Evolutionary conservation across 2,329 filamentous ascomycete species (phyloP), one percentile per base, ranked within the genome.

Genomic region (Daldinia sp.): DNA sequence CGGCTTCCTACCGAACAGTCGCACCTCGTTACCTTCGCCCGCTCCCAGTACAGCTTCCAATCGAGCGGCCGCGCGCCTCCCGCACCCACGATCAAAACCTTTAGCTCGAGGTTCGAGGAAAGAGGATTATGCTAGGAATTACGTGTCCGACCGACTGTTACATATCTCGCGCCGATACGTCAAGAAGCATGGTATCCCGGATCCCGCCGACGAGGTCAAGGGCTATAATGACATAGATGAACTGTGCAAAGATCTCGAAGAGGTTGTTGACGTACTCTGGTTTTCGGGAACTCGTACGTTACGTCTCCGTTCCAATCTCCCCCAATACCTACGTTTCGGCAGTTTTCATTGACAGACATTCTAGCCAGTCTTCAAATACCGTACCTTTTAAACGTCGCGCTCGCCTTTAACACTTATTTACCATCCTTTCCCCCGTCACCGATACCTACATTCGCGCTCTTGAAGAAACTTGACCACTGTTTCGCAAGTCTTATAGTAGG

Each of bases 231-330:
- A 78, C 52, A 91, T 94, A 74, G 82, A 80, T 50, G 89, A 94
- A 72, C 85, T 93, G 3, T 92, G 87, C 55, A 85, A 81, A 58
- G 93, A 97, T 72, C 77, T 96, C 0, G 90, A 94, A 58, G 82
- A 83, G 4, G 75, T 97, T 10, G 79, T 96, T 13, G 90, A 96
- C 75, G 85, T 96, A 6, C 78, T 97, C 4, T 98, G 94, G 94
- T 85, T 92, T 19, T 92, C 89, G 27, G 92, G 91, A 8, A 97
- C 94, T 19, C 93, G 93, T 93, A 82, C 75, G 91, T 82, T 23
- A 23, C 9, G 9, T 7, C 9, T 32, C 2, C 9, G 27, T 39
- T 1, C 13, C n/a, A 23, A 41, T n/a, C n/a, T n/a, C n/a, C n/a
- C n/a, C n/a, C n/a, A n/a, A n/a, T n/a, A n/a, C n/a, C n/a, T n/a